Evolutionary conservation across 2,329 filamentous ascomycete species (phyloP).

Genomic region (Fonsecaea multimorphosa): DNA sequence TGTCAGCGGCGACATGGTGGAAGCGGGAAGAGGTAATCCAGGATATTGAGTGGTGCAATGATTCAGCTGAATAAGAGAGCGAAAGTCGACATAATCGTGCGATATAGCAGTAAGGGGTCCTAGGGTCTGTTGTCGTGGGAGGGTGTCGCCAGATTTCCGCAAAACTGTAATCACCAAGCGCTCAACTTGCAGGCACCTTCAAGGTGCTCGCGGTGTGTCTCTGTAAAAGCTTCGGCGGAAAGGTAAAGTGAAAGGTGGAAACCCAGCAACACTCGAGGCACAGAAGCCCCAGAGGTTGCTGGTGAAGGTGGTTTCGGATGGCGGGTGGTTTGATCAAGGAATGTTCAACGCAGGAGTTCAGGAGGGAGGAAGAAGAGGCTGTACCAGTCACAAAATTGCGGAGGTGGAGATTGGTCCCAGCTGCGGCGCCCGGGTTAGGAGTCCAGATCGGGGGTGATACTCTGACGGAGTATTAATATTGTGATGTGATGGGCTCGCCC

Average conservation of each 20-base stretch:
- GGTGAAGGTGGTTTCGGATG: constrained; percentile 9
- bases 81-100: constrained; percentile 27
- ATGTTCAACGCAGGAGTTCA: constrained; percentile 4
- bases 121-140: not conserved
- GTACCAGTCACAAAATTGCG: constrained; percentile 12
- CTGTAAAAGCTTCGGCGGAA: not conserved
- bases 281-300: constrained; percentile 26
- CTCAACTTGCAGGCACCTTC: not conserved
- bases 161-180: constrained; percentile 11
- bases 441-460: not conserved
- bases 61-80: constrained; percentile 24
- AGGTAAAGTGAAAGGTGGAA: not conserved
- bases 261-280: constrained; percentile 30
- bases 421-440: not conserved
- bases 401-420: constrained; percentile 6
- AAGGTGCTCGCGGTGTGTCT: not conserved
- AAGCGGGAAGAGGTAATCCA: constrained; percentile 12
- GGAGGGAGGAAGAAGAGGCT: constrained; percentile 12
- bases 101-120: not conserved
- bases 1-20: constrained; percentile 33
- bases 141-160: constrained; percentile 11
- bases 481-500: constrained; percentile 5
- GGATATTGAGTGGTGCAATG: constrained; percentile 12
- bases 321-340: constrained; percentile 2
- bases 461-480: not conserved